Percentiles rank a stretch among this genome's conserved stretches.
Conservation (phyloP, 176 grass and related monocot species). For the Cenchrus americanus region DNA sequence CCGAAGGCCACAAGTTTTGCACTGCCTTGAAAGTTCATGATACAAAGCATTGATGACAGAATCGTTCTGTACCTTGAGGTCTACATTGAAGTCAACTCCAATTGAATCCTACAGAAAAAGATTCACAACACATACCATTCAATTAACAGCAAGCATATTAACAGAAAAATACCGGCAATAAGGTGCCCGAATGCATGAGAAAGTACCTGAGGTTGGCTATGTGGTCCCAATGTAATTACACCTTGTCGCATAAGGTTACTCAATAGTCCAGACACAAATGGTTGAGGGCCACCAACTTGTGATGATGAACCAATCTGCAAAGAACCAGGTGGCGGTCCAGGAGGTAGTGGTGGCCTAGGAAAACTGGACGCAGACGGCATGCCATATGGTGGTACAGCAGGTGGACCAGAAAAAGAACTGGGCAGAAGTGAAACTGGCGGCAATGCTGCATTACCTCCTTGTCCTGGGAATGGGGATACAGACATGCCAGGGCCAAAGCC, state of each 20-base stretch:
- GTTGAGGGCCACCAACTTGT: conserved; percentile 48
- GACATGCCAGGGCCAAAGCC: conserved; percentile 39
- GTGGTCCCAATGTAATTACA: conserved; percentile 66
- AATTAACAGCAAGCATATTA: conserved; percentile 10
- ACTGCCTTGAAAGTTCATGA: conserved; percentile 83
- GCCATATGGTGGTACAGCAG: conserved; percentile 41
- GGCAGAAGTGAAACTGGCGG: conserved; percentile 51
- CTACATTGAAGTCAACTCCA: conserved; percentile 81
- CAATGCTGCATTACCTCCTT: conserved; percentile 42
- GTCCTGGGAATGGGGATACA: conserved; percentile 40
- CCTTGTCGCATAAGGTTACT: conserved; percentile 84
- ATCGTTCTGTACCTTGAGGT: conserved; percentile 76
- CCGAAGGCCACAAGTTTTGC: conserved; percentile 93
- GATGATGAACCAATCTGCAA: conserved; percentile 57
- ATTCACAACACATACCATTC: conserved; percentile 30
- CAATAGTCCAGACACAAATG: conserved; percentile 76
- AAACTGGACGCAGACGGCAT: conserved; percentile 39
- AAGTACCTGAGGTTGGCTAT: conserved; percentile 67
- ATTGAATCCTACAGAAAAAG: conserved; percentile 57
- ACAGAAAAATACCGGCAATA: conserved; percentile 34
- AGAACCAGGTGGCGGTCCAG: conserved; percentile 53
- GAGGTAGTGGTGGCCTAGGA: conserved; percentile 65
- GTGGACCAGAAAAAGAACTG: conserved; percentile 51
- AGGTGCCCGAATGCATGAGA: conserved; percentile 40
- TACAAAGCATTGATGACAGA: conserved; percentile 81